These are phyloP conservation scores for Amanita inopinata DNA, from an alignment of 768 basidiomycete species.

Conservation along the genomic window DNA sequence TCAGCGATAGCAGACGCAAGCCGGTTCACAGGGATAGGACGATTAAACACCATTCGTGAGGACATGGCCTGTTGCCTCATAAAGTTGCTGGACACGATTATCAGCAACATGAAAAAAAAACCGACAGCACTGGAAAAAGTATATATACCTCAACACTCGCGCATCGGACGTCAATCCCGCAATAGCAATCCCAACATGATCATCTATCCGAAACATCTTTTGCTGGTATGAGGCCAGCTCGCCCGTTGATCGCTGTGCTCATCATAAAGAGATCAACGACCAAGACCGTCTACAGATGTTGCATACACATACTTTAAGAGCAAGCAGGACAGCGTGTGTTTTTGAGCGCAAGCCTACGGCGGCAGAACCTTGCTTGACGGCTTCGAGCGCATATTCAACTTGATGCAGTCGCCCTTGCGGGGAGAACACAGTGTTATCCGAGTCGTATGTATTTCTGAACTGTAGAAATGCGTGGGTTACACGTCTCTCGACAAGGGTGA, in stretches of 20 bases:
- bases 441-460: slow-evolving; percentile 97
- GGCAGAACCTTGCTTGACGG: slow-evolving; percentile 99
- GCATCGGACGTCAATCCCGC: slow-evolving; percentile 99
- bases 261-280: not conserved
- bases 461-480: slow-evolving; percentile 22
- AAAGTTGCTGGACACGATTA: slow-evolving; percentile 62
- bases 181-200: slow-evolving; percentile 98
- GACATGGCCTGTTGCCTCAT: slow-evolving; percentile 99
- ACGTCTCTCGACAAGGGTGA: slow-evolving; percentile 15
- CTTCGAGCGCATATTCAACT: slow-evolving; percentile 97
- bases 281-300: slow-evolving; percentile 6
- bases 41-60: slow-evolving; percentile 90
- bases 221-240: slow-evolving; percentile 99
- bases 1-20: slow-evolving; percentile 92
- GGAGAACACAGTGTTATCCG: slow-evolving; percentile 95
- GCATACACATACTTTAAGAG: slow-evolving; percentile 64
- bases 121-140: not conserved
- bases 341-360: slow-evolving; percentile 93
- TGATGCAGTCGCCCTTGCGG: slow-evolving; percentile 96
- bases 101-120: not conserved
- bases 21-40: slow-evolving; percentile 89
- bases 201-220: slow-evolving; percentile 99
- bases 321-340: slow-evolving; percentile 87
- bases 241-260: slow-evolving; percentile 80
- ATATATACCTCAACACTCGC: slow-evolving; percentile 79